Percentiles rank a stretch among this genome's conserved stretches.
phyloP scores from a whole-genome alignment of 1,284 basidiomycete genomes.

The Erythrobasidium hasegawianum region DNA sequence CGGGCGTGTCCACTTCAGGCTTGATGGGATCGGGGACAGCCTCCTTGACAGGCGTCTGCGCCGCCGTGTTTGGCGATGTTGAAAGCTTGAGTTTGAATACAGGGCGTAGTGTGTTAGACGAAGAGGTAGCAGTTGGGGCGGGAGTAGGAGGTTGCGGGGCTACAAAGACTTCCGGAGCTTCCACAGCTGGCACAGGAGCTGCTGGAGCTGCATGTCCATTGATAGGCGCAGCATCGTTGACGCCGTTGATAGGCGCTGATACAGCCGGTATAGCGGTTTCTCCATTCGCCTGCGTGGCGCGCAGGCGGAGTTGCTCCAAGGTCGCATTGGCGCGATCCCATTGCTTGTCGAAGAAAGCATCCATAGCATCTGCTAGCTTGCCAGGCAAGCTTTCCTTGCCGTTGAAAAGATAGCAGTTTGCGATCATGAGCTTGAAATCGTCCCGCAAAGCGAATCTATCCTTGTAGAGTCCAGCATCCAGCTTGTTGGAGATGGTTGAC shows the following conservation, averaged over 20 bases:
- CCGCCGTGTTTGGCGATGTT: slow-evolving; percentile 22
- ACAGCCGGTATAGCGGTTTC: slow-evolving; percentile 10
- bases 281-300: neutral
- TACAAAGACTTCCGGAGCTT: slow-evolving; percentile 18
- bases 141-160: slow-evolving; percentile 30
- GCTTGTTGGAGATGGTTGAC: slow-evolving; percentile 78
- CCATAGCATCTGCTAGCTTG: slow-evolving; percentile 70
- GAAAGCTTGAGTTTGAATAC: slow-evolving; percentile 48
- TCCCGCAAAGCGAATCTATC: slow-evolving; percentile 76
- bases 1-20: slow-evolving; percentile 29
- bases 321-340: slow-evolving; percentile 73
- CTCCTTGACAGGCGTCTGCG: slow-evolving; percentile 6
- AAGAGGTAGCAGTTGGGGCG: slow-evolving; percentile 36
- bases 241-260: slow-evolving; percentile 11
- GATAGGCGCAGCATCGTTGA: too few species aligned
- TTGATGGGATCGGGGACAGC: neutral
- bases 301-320: slow-evolving; percentile 53
- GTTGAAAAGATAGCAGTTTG: slow-evolving; percentile 87
- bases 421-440: slow-evolving; percentile 83
- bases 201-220: neutral
- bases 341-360: slow-evolving; percentile 74
- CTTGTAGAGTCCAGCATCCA: slow-evolving; percentile 76
- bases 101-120: slow-evolving; percentile 53
- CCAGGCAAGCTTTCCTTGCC: slow-evolving; percentile 53
- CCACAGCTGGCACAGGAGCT: neutral